Conservation (phyloP, 2,329 filamentous ascomycete species). For the Aspergillus melleus region DNA sequence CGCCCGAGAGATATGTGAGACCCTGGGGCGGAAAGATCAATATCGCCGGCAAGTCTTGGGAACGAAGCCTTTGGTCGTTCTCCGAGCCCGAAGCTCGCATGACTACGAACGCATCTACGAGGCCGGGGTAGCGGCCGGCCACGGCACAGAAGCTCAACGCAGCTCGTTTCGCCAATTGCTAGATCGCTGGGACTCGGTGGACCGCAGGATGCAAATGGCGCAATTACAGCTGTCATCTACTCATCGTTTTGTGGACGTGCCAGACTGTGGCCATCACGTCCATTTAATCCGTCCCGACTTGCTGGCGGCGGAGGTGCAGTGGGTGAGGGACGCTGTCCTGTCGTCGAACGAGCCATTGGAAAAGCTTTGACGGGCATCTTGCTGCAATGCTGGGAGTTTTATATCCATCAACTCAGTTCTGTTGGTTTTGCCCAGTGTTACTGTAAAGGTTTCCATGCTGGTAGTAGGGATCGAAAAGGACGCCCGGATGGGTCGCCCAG, state of each 20-base stretch:
- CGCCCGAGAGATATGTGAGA: slow-evolving; percentile 26
- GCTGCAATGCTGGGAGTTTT: too few species aligned
- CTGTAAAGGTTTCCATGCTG: too few species aligned
- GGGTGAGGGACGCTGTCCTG: slow-evolving; percentile 28
- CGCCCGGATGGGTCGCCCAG: too few species aligned
- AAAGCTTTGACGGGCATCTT: not conserved
- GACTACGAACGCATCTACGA: slow-evolving; percentile 38
- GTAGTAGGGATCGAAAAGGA: too few species aligned
- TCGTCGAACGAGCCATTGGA: not conserved
- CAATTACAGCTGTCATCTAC: slow-evolving; percentile 35
- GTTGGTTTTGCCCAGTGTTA: too few species aligned
- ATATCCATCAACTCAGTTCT: too few species aligned
- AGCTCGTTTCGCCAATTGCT: slow-evolving; percentile 29
- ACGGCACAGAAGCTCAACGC: slow-evolving; percentile 35
- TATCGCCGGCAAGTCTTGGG: slow-evolving; percentile 28
- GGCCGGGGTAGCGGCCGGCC: slow-evolving; percentile 31
- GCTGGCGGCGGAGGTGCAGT: slow-evolving; percentile 36
- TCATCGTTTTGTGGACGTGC: slow-evolving; percentile 30
- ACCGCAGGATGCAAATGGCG: slow-evolving; percentile 30
- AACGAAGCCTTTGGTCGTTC: slow-evolving; percentile 35
- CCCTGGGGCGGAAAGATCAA: slow-evolving; percentile 33
- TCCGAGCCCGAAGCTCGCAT: slow-evolving; percentile 32
- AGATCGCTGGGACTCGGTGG: slow-evolving; percentile 29
- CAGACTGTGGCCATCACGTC: slow-evolving; percentile 41
- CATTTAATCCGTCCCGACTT: slow-evolving; percentile 38